Percentiles rank a stretch among this genome's conserved stretches.
Conservation (phyloP, 176 grass and related monocot genomes). For the Oryza meyeriana region DNA sequence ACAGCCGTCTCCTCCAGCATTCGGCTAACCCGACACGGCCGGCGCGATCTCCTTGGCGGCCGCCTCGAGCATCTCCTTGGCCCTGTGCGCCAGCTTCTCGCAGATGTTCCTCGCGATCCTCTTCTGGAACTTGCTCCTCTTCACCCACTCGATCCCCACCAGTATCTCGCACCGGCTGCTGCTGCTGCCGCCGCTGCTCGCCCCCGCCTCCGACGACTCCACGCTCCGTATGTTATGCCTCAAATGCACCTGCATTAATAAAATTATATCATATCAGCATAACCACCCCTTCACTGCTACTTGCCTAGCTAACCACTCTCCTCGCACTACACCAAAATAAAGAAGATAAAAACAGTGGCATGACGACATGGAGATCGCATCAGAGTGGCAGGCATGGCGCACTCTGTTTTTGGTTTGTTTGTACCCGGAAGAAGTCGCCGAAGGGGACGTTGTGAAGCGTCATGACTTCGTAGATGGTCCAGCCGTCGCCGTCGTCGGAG, state of each 20-base stretch:
- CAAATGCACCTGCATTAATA: slow-evolving; percentile 50
- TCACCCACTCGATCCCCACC: slow-evolving; percentile 73
- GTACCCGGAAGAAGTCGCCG: slow-evolving; percentile 64
- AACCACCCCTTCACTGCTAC: background rate
- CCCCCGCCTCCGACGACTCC: background rate
- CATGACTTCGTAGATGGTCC: slow-evolving; percentile 66
- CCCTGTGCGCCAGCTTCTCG: slow-evolving; percentile 68
- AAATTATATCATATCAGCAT: background rate
- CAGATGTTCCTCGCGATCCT: slow-evolving; percentile 63
- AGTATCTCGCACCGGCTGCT: slow-evolving; percentile 56
- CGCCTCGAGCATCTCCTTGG: slow-evolving; percentile 72
- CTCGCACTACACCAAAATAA: background rate
- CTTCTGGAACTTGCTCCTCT: slow-evolving; percentile 68
- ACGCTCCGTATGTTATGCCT: slow-evolving; percentile 42
- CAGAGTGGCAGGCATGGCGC: too few relatives aligned
- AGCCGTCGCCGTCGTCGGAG: slow-evolving; percentile 46
- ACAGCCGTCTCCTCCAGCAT: background rate
- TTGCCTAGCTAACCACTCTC: background rate
- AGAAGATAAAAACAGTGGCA: background rate
- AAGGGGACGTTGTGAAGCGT: slow-evolving; percentile 76
- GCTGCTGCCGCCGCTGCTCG: too few relatives aligned
- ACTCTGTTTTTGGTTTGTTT: background rate
- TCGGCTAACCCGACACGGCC: background rate
- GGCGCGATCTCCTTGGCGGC: slow-evolving; percentile 57
- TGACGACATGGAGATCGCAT: background rate